Evolutionary conservation across 2,329 filamentous ascomycete genomes (phyloP).

Genomic region (Pseudogymnoascus sp.): DNA sequence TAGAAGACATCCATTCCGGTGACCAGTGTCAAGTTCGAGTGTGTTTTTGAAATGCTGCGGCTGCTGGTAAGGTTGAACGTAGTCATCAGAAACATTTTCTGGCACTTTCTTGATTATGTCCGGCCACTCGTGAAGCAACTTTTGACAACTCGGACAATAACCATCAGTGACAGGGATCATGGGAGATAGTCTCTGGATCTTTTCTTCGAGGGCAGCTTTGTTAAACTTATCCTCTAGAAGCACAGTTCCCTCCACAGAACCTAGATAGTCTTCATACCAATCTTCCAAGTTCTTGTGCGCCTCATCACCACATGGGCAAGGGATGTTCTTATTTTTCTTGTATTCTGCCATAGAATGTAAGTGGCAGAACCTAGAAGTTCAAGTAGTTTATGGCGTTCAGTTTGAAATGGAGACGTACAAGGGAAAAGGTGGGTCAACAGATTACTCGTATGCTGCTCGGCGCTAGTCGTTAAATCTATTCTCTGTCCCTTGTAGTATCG

Average conservation of each 20-base stretch:
- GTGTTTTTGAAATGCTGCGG: background rate
- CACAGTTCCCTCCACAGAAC: background rate
- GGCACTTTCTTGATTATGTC: background rate
- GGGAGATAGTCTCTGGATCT: background rate
- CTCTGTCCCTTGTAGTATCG: background rate
- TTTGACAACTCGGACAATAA: constrained; percentile 10
- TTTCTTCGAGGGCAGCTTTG: background rate
- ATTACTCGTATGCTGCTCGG: too few species aligned
- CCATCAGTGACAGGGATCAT: background rate
- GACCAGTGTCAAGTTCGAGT: background rate
- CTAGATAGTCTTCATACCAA: background rate
- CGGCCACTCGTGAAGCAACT: constrained; percentile 4
- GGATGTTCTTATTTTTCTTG: background rate
- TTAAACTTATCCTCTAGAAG: background rate
- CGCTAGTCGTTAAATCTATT: too few species aligned
- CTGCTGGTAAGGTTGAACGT: background rate
- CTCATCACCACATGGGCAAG: background rate
- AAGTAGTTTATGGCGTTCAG: background rate
- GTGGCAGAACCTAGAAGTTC: background rate
- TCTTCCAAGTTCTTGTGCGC: background rate
- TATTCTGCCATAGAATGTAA: background rate
- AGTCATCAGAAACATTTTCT: background rate
- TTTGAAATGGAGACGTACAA: too few species aligned
- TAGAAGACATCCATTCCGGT: background rate
- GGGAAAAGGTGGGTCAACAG: too few species aligned